Base-by-base conservation (phyloP, 768 basidiomycete genomes). In the Pleurotus citrinopileatus region DNA sequence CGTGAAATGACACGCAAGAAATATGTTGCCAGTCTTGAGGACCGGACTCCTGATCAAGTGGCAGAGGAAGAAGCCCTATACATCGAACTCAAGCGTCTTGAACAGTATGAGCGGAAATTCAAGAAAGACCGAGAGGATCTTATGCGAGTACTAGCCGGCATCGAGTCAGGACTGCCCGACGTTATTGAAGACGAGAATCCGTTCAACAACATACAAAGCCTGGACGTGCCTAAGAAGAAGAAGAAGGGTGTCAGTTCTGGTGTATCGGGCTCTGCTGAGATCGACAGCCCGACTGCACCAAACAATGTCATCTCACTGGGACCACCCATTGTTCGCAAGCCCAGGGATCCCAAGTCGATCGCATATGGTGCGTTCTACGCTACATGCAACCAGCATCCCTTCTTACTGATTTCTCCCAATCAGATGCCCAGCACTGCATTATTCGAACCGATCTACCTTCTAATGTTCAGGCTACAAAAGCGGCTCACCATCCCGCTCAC, bases 61-160 rank as follows among this genome's bases (percentile, higher is more conserved):
- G 88, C 87, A 15, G 95, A 99, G 66, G 97, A 98, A 75, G 95
- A 98, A 62, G 89, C 92, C 6, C 76, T 99, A 2, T 98, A 91
- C 70, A 73, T 98, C 57, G 94, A 98, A 68, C 80, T 96, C 46
- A 94, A 95, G 64, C 84, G 92, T n/a, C 78, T 99, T 46, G 95
- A 98, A 66, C 96, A 98, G 70, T 91, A 80, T 56, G 94, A 97
- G 65, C 80, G 88, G 27, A 80, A 79, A 51, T 98, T 94, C 75
- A 89, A 88, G 70, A 84, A 83, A 59, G 94, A 97, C 17, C 77
- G 94, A 15, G 93, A 97, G 54, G 91, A 92, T 40, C 79, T 98
- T 22, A 76, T 98, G 57, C 81, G 90, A 26, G 89, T 85, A 0
- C 71, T 97, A 12, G 83, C 87, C 22, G 94, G 94, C 3, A 82